Conservation (phyloP, 345 rosid species). For the Populus ilicifolia region DNA sequence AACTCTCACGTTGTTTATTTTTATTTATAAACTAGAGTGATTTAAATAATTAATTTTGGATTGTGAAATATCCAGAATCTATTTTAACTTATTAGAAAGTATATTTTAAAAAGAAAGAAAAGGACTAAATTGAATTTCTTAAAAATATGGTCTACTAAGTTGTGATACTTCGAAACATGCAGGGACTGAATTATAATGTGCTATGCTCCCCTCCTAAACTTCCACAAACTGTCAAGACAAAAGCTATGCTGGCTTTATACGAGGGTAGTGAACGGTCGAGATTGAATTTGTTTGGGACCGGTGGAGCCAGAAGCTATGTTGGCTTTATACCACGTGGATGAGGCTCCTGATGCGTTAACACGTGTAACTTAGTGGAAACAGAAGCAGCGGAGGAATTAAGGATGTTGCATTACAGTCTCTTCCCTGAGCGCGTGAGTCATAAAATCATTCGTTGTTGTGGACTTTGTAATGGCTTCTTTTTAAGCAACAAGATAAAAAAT, state of each 20-base stretch:
- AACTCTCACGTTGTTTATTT: neutral
- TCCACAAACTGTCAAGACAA: slow-evolving; percentile 46
- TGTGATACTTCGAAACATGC: no score
- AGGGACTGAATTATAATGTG: neutral
- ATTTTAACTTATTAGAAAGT: no score
- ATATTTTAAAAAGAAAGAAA: no score
- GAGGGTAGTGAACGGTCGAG: slow-evolving; percentile 37
- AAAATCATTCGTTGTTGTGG: no score
- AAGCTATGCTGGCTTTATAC: slow-evolving; percentile 22
- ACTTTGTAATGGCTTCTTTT: no score
- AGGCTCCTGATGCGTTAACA: slow-evolving; percentile 33
- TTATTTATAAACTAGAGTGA: no score
- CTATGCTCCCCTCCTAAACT: slow-evolving; percentile 18
- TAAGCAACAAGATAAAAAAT: no score
- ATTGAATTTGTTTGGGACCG: slow-evolving; percentile 20
- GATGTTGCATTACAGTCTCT: no score
- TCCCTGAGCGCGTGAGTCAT: no score
- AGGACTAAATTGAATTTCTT: neutral
- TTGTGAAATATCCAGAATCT: neutral
- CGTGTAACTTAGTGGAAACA: slow-evolving; percentile 3
- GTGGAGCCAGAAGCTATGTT: neutral
- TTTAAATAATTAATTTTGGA: no score
- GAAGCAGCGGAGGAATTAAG: no score
- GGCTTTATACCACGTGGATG: slow-evolving; percentile 19
- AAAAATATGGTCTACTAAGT: no score